Conservation (phyloP, 306 rosid genomes). For the Begonia masoniana region DNA sequence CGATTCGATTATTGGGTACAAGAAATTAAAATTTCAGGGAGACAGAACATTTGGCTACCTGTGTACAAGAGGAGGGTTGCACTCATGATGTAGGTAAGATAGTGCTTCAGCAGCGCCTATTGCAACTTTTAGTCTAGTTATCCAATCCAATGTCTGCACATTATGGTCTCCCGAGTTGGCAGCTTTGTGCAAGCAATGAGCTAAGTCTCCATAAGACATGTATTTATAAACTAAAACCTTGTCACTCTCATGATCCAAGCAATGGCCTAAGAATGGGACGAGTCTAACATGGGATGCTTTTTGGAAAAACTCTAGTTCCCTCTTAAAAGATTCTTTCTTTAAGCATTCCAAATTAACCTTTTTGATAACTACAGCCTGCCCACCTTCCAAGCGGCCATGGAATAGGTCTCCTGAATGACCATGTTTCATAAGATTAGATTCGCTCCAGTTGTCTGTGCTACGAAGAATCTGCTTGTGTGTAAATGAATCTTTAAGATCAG, state of each 20-base stretch:
- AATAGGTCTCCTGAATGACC: conserved; percentile 91
- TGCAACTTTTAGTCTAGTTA: conserved; percentile 86
- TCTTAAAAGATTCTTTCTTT: conserved; percentile 38
- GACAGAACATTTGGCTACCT: conserved; percentile 27
- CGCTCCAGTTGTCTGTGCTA: conserved; percentile 44
- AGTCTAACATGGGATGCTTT: conserved; percentile 65
- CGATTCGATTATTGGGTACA: too few relatives aligned
- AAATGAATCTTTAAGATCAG: conserved; percentile 55
- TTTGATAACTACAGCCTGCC: conserved; percentile 58
- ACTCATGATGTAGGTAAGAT: conserved; percentile 61
- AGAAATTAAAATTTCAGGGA: too few relatives aligned
- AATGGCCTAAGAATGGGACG: conserved; percentile 75
- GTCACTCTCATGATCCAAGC: conserved; percentile 68
- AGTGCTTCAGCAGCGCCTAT: conserved; percentile 88
- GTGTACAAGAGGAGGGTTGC: conserved; percentile 82
- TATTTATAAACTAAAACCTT: conserved; percentile 71
- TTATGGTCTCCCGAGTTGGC: conserved; percentile 24
- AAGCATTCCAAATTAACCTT: conserved; percentile 41
- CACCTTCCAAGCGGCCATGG: conserved; percentile 39
- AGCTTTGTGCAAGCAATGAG: conserved; percentile 51
- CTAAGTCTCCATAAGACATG: conserved; percentile 81
- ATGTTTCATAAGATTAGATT: conserved; percentile 55
- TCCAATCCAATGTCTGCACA: conserved; percentile 74
- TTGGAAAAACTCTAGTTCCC: conserved; percentile 52
- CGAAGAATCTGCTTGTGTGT: conserved; percentile 51